Evolutionary conservation across 164 flowering plant genomes (phyloP).

Genomic region (Saururus chinensis): DNA sequence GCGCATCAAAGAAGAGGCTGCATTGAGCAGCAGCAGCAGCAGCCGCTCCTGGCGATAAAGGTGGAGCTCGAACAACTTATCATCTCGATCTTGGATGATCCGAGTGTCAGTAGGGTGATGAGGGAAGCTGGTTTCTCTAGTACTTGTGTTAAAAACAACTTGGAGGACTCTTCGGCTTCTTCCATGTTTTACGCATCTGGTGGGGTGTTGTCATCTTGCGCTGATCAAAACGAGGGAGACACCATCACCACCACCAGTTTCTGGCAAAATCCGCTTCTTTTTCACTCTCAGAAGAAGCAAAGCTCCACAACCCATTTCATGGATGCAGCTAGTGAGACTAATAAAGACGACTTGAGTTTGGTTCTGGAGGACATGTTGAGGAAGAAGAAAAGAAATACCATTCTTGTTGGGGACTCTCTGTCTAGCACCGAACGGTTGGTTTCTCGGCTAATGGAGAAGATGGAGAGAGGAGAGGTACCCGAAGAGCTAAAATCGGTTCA

Average conservation of each 20-base stretch:
- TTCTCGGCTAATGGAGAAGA: constrained; percentile 42
- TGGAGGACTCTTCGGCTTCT: constrained; percentile 54
- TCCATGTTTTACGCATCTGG: constrained; percentile 37
- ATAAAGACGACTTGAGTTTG: constrained; percentile 41
- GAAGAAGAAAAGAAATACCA: constrained; percentile 50
- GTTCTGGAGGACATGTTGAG: constrained; percentile 50
- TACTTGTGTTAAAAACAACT: constrained; percentile 52
- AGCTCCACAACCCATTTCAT: constrained; percentile 5
- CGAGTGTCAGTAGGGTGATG: constrained; percentile 95
- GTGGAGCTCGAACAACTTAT: constrained; percentile 88
- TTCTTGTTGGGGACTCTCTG: constrained; percentile 54
- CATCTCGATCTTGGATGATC: constrained; percentile 84
- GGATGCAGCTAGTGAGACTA: constrained; percentile 13
- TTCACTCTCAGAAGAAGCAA: constrained; percentile 33
- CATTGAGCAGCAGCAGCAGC: constrained; percentile 47
- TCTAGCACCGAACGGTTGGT: constrained; percentile 40
- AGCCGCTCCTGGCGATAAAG: constrained; percentile 50
- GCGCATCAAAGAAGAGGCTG: constrained; percentile 82
- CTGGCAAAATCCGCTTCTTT: constrained; percentile 49
- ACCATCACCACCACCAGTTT: too few relatives aligned
- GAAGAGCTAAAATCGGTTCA: constrained; percentile 44
- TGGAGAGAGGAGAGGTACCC: constrained; percentile 65
- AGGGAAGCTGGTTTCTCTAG: constrained; percentile 93
- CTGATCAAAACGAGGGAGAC: constrained; percentile 22
- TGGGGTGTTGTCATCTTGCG: constrained; percentile 37